Conservation (phyloP, 306 rosid species). For the Cicer chorassanicum region DNA sequence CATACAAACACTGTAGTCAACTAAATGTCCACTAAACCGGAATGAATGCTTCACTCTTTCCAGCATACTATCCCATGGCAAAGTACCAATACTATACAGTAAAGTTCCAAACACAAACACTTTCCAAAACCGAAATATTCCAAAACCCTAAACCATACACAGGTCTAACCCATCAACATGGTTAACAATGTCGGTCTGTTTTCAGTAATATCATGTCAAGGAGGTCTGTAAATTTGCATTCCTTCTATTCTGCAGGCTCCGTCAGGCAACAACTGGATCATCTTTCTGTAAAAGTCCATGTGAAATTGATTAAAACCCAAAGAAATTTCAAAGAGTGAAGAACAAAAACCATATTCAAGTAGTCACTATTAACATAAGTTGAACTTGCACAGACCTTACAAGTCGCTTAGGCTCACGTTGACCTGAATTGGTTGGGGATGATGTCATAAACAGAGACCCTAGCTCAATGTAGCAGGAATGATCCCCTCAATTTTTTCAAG, state of each 20-base stretch:
- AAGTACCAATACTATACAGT: slow-evolving; percentile 40
- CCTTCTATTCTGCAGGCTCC: slow-evolving; percentile 60
- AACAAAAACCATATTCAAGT: slow-evolving; percentile 31
- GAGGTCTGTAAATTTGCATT: slow-evolving; percentile 53
- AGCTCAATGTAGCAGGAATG: slow-evolving; percentile 62
- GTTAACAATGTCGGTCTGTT: slow-evolving; percentile 52
- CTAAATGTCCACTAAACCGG: slow-evolving; percentile 12
- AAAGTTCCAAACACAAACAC: slow-evolving; percentile 44
- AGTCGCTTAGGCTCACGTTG: slow-evolving; percentile 47
- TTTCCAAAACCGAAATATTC: slow-evolving; percentile 48
- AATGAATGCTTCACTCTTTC: slow-evolving; percentile 28
- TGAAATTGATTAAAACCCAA: slow-evolving; percentile 43
- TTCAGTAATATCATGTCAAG: slow-evolving; percentile 52
- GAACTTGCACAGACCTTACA: slow-evolving; percentile 49
- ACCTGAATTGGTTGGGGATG: slow-evolving; percentile 51
- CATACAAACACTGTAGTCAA: slow-evolving; percentile 12
- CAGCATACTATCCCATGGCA: slow-evolving; percentile 34
- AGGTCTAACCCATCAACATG: slow-evolving; percentile 51
- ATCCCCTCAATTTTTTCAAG: slow-evolving; percentile 54
- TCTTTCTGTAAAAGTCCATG: slow-evolving; percentile 47
- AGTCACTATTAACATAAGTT: slow-evolving; percentile 6
- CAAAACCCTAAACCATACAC: slow-evolving; percentile 51
- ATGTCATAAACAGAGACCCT: slow-evolving; percentile 55
- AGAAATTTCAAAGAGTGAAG: slow-evolving; percentile 24
- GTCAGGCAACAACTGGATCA: slow-evolving; percentile 59